Evolutionary conservation across 192 early-diverging fungal genomes (phyloP), one percentile per base, ranked within the genome.

Genomic region (Dimargaris verticillata): DNA sequence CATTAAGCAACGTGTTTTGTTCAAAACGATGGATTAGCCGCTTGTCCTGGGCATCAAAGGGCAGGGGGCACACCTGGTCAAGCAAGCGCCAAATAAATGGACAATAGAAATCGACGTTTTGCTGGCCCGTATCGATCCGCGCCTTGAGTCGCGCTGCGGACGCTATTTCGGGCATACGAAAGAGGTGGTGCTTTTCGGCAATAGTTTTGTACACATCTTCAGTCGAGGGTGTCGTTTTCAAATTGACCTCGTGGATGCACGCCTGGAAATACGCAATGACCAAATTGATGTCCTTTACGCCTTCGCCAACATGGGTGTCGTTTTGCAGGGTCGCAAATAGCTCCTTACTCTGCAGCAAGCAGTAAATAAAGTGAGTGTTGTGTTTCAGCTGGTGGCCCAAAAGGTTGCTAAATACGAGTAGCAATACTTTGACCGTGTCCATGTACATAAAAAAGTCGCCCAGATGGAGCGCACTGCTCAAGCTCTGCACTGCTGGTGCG

Each of bases 261-360:
- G 57, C 57, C 25, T 59, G 57, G 41, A 59, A 59, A n/a, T 59
- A 59, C 20, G 57, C 57, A 43, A 59, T 59, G 2, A 59, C 43
- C 15, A 59, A 59, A 43, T 59, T 59, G 18, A 44, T 44, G n/a
- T 43, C 25, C 22, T 59, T 59, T 1, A 59, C 57, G n/a, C 26
- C 38, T 28, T 59, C 57, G 17, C 43, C 43, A 4, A 59, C 28
- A 13, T 22, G 43, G 43, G 57, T 4, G 41, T 59, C 57, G 43
- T 44, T 59, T 43, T 59, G 57, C 38, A 59, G n/a, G 6, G 57
- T n/a, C 20, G 57, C 24, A 44, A 59, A 59, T 5, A 59, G 41
- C 10, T 44, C 57, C 57, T 59, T 59, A 38, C 57, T 44, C 25
- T 59, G 57, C 25, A 59, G 42, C 25, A 59, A 33, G 29, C 57